Base-by-base conservation (phyloP, 2,329 filamentous ascomycete genomes). In the Eutypa lata region DNA sequence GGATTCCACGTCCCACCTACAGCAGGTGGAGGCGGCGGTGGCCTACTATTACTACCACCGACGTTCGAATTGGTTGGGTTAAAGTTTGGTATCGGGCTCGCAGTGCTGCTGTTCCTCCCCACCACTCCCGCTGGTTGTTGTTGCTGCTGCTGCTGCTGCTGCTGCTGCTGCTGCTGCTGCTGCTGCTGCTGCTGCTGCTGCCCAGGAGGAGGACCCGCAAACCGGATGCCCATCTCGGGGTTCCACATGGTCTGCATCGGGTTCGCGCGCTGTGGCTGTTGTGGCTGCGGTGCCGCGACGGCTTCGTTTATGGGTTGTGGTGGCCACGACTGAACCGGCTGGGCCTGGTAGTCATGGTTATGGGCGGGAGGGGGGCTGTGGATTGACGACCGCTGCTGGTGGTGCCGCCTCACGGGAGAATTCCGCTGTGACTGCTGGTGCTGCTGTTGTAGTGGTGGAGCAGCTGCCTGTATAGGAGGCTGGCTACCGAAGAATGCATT, bases 191-290 rank as follows among this genome's bases (percentile, higher is more conserved):
- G 46, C 10, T 28, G 7, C 50, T n/a, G 13, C 40, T 19, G n/a
- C 45, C 40, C n/a, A n/a, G n/a, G n/a, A 72, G 63, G 16, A 73
- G 57, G 3, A 73, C 79, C 79, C 1, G 82, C 83, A 69, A 96
- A 96, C 53, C 85, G 86, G 62, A 96, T 94, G 0, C 88, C 89
- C 77, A 90, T 86, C 2, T 87, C 86, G 0, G 91, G 90, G 51
- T 83, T 86, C 91, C 91, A 96, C 68, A 89, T 84, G 7, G 69
- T 80, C 73, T 61, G 80, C 70, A 67, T 59, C 8, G 63, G 62
- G 22, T 56, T 75, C 62, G 69, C 59, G 47, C 71, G 63, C 13
- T 38, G 35, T 18, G 73, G 68, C 26, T 70, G 73, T 26, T 68
- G 67, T 11, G 64, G 68, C 48, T 70, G 79, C 18, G 85, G 82